Evolutionary conservation across 768 basidiomycete species (phyloP).

Genomic region (Naganishia onofrii): DNA sequence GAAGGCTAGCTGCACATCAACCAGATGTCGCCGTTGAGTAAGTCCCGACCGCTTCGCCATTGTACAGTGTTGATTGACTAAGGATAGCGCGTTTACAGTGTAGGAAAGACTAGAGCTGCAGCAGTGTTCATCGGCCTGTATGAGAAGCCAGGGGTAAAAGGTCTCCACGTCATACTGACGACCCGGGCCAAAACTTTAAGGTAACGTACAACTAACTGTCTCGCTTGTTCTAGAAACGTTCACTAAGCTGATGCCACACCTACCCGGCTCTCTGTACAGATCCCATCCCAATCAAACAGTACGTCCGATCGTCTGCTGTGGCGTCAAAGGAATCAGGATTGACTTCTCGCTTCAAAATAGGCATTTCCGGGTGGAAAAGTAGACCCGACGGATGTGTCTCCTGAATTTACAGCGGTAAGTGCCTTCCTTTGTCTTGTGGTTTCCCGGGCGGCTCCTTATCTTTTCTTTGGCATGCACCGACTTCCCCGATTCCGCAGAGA

Average conservation of each 20-base stretch:
- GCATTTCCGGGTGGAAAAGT: slow-evolving; percentile 78
- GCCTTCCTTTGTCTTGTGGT: neutral
- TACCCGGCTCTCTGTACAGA: slow-evolving; percentile 51
- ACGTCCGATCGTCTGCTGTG: neutral
- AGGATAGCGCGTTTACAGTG: neutral
- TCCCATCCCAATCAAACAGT: slow-evolving; percentile 33
- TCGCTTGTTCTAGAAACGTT: too few species aligned
- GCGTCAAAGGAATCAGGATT: neutral
- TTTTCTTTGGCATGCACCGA: neutral
- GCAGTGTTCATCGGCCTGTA: slow-evolving; percentile 78
- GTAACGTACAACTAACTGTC: slow-evolving; percentile 18
- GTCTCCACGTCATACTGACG: slow-evolving; percentile 74
- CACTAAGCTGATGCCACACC: too few species aligned
- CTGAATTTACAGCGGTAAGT: slow-evolving; percentile 73
- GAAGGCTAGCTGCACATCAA: slow-evolving; percentile 30
- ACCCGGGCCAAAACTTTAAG: slow-evolving; percentile 65
- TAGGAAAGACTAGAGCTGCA: slow-evolving; percentile 50
- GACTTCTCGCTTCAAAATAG: slow-evolving; percentile 22
- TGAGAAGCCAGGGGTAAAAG: slow-evolving; percentile 60
- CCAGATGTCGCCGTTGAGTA: slow-evolving; percentile 39
- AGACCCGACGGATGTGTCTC: slow-evolving; percentile 64
- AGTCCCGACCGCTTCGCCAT: slow-evolving; percentile 30
- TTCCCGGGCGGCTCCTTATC: neutral
- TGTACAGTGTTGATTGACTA: slow-evolving; percentile 54
- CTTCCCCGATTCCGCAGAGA: slow-evolving; percentile 55